Conservation (phyloP, 257 asterid genomes). For the Echites panduratus region DNA sequence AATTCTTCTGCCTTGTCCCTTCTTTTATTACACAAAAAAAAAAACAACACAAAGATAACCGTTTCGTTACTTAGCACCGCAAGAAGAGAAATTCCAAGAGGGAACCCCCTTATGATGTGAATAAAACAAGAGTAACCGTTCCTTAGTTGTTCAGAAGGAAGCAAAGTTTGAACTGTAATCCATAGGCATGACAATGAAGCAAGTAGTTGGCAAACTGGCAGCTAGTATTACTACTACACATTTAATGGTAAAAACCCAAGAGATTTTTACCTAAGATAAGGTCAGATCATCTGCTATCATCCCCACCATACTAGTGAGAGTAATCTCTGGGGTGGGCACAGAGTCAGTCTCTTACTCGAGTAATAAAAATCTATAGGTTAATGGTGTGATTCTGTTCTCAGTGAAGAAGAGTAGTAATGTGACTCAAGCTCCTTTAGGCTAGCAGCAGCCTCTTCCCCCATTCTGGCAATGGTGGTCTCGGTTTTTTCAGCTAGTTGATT, state of each 20-base stretch:
- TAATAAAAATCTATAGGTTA: not conserved
- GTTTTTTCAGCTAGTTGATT: constrained; percentile 57
- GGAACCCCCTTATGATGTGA: not conserved
- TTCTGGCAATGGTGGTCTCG: constrained; percentile 41
- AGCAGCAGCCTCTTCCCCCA: constrained; percentile 82
- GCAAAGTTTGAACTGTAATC: not conserved
- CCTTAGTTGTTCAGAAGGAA: not conserved
- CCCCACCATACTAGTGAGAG: no score
- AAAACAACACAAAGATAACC: not conserved
- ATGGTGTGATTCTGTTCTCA: constrained; percentile 23
- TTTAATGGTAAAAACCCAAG: not conserved
- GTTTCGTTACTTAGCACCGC: not conserved
- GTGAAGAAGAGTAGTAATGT: constrained; percentile 65
- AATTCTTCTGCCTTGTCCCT: no score
- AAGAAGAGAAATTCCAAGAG: not conserved
- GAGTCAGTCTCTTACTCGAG: not conserved
- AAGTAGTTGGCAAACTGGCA: not conserved
- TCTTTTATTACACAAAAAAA: no score
- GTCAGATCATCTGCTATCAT: no score
- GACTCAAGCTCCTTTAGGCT: constrained; percentile 76
- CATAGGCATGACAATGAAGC: not conserved
- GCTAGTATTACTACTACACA: no score
- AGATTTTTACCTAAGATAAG: not conserved
- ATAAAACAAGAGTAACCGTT: not conserved
- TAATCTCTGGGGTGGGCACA: not conserved